Percentiles rank a stretch among this genome's conserved stretches.
phyloP scores from a whole-genome alignment of 768 basidiomycete genomes.

The Auriculariales sp. region DNA sequence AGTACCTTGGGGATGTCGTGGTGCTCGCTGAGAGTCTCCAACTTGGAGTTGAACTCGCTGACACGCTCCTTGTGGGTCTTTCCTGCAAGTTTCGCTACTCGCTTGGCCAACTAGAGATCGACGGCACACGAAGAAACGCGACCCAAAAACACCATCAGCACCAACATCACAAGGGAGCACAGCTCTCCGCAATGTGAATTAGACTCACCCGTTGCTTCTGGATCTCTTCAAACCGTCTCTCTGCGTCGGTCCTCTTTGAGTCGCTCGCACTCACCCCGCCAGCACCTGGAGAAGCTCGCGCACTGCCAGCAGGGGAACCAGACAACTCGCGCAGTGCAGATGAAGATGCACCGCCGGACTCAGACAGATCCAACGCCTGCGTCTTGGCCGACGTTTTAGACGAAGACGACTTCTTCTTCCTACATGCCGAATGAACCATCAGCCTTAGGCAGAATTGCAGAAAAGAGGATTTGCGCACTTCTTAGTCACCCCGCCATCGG shows the following conservation, averaged over 20 bases:
- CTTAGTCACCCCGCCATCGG: conserved; percentile 68
- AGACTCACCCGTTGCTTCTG: conserved; percentile 60
- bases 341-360: neutral
- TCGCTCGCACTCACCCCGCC: conserved; percentile 19
- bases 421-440: conserved; percentile 17
- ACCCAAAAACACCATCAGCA: neutral
- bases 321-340: neutral
- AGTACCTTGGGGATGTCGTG: conserved; percentile 86
- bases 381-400: conserved; percentile 32
- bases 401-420: conserved; percentile 71
- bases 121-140: neutral
- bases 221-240: conserved; percentile 77
- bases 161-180: neutral
- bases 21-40: conserved; percentile 82
- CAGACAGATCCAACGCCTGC: conserved; percentile 5
- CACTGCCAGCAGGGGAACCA: conserved; percentile 34
- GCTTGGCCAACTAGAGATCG: conserved; percentile 43
- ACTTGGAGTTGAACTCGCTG: conserved; percentile 73
- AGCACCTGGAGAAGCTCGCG: conserved; percentile 42
- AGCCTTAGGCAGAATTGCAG: neutral
- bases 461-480: conserved; percentile 43
- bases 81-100: conserved; percentile 59
- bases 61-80: conserved; percentile 93
- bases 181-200: conserved; percentile 6
- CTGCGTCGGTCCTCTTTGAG: conserved; percentile 69